Evolutionary conservation across 768 basidiomycete genomes (phyloP).

Genomic region (Dentipellis sp.): DNA sequence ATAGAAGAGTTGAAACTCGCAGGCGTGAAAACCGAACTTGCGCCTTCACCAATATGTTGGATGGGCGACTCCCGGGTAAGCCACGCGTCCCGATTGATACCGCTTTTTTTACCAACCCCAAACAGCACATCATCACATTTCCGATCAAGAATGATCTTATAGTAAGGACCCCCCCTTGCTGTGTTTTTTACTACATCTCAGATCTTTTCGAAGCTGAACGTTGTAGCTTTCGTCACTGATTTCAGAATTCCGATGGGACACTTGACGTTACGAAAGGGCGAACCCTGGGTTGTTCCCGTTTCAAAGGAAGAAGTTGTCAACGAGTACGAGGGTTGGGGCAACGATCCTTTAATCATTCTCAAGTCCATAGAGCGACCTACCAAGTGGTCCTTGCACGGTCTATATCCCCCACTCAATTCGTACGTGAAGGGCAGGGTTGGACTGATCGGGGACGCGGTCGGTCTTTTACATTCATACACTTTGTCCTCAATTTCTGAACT

Average conservation of each 20-base stretch:
- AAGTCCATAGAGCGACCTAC: slow-evolving; percentile 33
- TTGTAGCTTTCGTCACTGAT: background rate
- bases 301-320: slow-evolving; percentile 34
- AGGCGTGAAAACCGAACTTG: slow-evolving; percentile 33
- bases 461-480: background rate
- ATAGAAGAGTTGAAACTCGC: slow-evolving; percentile 28
- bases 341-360: slow-evolving; percentile 32
- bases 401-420: slow-evolving; percentile 34
- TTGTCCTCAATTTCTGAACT: background rate
- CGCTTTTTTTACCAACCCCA: background rate
- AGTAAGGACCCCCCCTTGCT: slow-evolving; percentile 34
- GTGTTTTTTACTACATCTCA: background rate
- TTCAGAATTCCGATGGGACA: background rate
- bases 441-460: slow-evolving; percentile 41
- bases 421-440: slow-evolving; percentile 38
- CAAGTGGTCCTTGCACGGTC: slow-evolving; percentile 44
- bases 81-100: background rate
- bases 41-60: slow-evolving; percentile 29
- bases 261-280: background rate
- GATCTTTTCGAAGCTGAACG: background rate
- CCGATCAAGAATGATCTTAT: slow-evolving; percentile 34
- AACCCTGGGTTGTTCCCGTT: slow-evolving; percentile 32
- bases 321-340: slow-evolving; percentile 36
- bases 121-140: slow-evolving; percentile 44
- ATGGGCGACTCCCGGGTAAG: slow-evolving; percentile 37